Evolutionary conservation across 345 rosid species (phyloP).

Genomic region (Anastatica hierochuntica): DNA sequence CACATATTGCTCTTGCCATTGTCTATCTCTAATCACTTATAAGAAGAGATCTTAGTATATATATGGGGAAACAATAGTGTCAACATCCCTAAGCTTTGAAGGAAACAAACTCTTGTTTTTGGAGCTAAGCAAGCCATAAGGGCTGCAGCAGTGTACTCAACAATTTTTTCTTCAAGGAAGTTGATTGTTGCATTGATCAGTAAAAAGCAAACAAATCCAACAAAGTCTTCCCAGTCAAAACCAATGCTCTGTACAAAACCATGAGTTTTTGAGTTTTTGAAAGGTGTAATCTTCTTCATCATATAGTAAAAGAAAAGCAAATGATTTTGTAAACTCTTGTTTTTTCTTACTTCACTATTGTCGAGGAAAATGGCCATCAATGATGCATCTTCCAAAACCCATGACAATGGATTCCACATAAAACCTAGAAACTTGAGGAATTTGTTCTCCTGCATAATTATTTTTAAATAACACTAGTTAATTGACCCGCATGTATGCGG

Average conservation of each 20-base stretch:
- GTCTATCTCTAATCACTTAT: constrained; percentile 88
- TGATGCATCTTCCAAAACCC: constrained; percentile 99
- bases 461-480: background rate
- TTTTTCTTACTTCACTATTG: constrained; percentile 59
- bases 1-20: constrained; percentile 89
- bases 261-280: too few species aligned
- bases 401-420: constrained; percentile 97
- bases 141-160: constrained; percentile 80
- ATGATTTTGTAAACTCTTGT: background rate
- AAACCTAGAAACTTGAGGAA: constrained; percentile 76
- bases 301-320: background rate
- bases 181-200: constrained; percentile 86
- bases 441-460: constrained; percentile 68
- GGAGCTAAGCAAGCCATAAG: constrained; percentile 93
- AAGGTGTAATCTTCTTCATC: background rate
- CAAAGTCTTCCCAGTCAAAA: constrained; percentile 98
- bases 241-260: constrained; percentile 63
- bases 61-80: too few species aligned
- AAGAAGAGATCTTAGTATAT: background rate
- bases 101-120: constrained; percentile 63
- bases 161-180: constrained; percentile 92
- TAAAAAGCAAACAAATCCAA: constrained; percentile 73
- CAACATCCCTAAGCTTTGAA: background rate
- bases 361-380: constrained; percentile 85
- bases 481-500: too few species aligned